Evolutionary conservation across 2,329 filamentous ascomycete species (phyloP).

Genomic region (Cadophora sp.): DNA sequence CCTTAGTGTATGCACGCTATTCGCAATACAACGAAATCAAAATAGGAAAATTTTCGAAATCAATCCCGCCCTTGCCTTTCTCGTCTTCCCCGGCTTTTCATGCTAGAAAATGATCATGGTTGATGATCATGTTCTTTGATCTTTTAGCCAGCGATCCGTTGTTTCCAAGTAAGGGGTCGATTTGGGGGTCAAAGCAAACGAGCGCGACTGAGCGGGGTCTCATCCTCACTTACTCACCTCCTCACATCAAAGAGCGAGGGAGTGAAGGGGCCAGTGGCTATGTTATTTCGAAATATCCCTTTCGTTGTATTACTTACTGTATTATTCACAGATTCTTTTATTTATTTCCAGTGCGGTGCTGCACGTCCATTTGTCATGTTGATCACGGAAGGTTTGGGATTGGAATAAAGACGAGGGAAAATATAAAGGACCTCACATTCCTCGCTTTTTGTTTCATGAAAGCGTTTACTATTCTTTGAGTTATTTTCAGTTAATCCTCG

Average conservation of each 20-base stretch:
- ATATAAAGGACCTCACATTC: background rate
- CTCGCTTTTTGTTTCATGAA: background rate
- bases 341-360: background rate
- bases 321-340: background rate
- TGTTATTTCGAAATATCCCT: background rate
- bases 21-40: background rate
- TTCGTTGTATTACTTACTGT: background rate
- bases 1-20: slow-evolving; percentile 30
- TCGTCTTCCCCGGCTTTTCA: background rate
- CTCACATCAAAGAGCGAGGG: too few species aligned
- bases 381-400: background rate
- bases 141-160: background rate
- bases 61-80: background rate
- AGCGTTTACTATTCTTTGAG: too few species aligned
- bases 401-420: background rate
- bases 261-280: background rate
- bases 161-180: background rate
- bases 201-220: background rate
- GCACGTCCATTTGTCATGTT: background rate
- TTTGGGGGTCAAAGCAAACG: background rate
- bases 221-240: background rate
- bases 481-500: too few species aligned
- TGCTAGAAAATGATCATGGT: background rate
- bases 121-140: background rate
- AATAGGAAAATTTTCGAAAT: background rate